Evolutionary conservation across 371 early-diverging fungal species (phyloP).

Genomic region (Mucor indicus): DNA sequence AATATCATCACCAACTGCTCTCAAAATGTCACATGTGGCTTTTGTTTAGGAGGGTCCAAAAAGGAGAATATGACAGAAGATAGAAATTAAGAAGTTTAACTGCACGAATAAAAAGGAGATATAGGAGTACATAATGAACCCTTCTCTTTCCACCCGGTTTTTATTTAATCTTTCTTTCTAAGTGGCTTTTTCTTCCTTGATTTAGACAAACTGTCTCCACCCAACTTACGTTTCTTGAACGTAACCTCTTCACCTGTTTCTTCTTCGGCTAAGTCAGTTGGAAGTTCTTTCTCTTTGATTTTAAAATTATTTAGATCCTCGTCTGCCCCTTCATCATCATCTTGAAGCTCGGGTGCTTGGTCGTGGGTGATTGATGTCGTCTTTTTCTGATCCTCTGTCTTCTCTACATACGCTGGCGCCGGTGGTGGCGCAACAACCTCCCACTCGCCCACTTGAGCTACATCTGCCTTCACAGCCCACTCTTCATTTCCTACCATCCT

Average conservation of each 20-base stretch:
- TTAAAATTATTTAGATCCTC: constrained; percentile 52
- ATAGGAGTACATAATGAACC: neutral
- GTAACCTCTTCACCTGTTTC: constrained; percentile 24
- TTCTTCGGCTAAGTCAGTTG: constrained; percentile 15
- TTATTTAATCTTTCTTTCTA: constrained; percentile 19
- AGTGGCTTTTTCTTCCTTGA: constrained; percentile 20
- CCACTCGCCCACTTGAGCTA: constrained; percentile 43
- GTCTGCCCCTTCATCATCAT: constrained; percentile 49
- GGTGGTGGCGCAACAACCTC: constrained; percentile 19
- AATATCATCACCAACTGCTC: too few species aligned
- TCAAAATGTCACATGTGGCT: too few species aligned
- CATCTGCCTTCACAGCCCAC: constrained; percentile 30
- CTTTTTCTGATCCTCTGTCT: neutral
- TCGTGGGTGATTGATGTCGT: constrained; percentile 22
- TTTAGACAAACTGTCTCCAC: constrained; percentile 3
- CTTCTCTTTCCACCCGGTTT: neutral
- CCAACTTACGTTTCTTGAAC: constrained; percentile 57
- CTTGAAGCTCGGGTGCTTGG: constrained; percentile 34
- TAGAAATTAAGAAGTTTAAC: too few species aligned
- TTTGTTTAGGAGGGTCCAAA: neutral
- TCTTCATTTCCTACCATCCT: constrained; percentile 31
- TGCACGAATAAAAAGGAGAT: neutral
- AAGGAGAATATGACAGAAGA: too few species aligned
- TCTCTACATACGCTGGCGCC: neutral
- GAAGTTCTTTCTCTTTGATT: constrained; percentile 54